phyloP scores from a whole-genome alignment of 495 filamentous ascomycete genomes.

The Aspergillus sparsus region DNA sequence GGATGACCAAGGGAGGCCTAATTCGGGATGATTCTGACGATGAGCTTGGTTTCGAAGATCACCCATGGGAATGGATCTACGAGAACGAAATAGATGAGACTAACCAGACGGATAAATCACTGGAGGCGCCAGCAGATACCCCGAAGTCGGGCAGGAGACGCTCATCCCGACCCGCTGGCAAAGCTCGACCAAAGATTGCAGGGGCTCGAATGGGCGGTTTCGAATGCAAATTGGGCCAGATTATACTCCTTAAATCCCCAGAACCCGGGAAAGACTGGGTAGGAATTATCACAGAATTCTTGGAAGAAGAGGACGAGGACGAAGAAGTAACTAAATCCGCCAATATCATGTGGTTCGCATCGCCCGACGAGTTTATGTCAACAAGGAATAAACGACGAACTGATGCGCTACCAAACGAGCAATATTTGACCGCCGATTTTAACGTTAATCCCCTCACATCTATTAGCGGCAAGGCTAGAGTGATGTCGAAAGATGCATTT shows the following conservation, averaged over 20 bases:
- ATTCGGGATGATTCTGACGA: conserved; percentile 87
- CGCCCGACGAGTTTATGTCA: conserved; percentile 76
- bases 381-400: conserved; percentile 77
- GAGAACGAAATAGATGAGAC: conserved; percentile 35
- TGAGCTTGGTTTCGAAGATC: conserved; percentile 80
- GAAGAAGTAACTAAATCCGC: conserved; percentile 56
- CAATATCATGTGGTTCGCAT: conserved; percentile 90
- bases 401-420: conserved; percentile 84
- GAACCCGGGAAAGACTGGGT: conserved; percentile 83
- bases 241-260: conserved; percentile 82
- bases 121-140: conserved; percentile 36
- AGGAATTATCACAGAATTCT: conserved; percentile 80
- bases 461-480: conserved; percentile 82
- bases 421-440: conserved; percentile 84
- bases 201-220: conserved; percentile 87
- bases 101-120: conserved; percentile 26
- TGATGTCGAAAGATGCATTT: conserved; percentile 74
- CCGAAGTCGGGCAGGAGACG: conserved; percentile 37
- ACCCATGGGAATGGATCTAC: conserved; percentile 95
- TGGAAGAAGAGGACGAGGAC: conserved; percentile 63
- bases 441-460: conserved; percentile 85
- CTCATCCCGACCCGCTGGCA: conserved; percentile 31
- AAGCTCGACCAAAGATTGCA: conserved; percentile 55
- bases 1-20: conserved; percentile 66
- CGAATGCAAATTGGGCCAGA: conserved; percentile 77